A percentile compares a stretch with the other conserved stretches of the same genome.
Conservation (phyloP, 2,329 filamentous ascomycete genomes). For the Akanthomyces muscarius region DNA sequence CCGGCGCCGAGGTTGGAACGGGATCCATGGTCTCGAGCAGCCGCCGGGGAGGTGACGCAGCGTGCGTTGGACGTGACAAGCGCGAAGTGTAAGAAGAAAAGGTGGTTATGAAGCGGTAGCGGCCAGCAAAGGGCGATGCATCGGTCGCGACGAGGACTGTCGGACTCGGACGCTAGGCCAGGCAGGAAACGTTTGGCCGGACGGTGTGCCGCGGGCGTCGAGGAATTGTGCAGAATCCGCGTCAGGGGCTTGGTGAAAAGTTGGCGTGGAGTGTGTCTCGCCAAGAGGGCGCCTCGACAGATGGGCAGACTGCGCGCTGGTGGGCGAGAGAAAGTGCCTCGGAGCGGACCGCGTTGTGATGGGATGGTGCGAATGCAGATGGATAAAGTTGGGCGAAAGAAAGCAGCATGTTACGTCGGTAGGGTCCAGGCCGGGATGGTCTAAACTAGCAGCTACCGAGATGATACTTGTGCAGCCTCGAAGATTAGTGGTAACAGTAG, state of each 20-base stretch:
- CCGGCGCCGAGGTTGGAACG: slow-evolving; percentile 29
- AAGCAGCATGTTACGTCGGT: neutral
- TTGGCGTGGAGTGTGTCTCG: neutral
- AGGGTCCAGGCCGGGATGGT: slow-evolving; percentile 5
- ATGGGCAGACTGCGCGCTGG: neutral
- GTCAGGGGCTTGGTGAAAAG: neutral
- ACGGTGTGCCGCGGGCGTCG: neutral
- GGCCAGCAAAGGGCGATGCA: neutral
- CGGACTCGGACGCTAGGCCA: neutral
- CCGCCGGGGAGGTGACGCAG: neutral
- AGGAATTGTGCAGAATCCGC: slow-evolving; percentile 3
- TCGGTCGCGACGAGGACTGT: slow-evolving; percentile 9
- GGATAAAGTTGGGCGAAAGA: slow-evolving; percentile 6
- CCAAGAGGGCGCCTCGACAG: neutral
- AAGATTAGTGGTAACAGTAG: neutral
- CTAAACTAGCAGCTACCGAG: neutral
- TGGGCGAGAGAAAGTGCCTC: neutral
- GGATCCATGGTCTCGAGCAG: slow-evolving; percentile 27
- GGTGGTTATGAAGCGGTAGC: neutral
- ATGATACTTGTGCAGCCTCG: neutral
- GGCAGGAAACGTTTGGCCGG: neutral
- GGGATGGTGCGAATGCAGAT: neutral
- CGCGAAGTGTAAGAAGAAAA: neutral
- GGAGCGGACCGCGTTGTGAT: neutral
- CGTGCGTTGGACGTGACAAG: neutral